phyloP scores from a whole-genome alignment of 108 stramenopile species.

The Cylindrotheca closterium region DNA sequence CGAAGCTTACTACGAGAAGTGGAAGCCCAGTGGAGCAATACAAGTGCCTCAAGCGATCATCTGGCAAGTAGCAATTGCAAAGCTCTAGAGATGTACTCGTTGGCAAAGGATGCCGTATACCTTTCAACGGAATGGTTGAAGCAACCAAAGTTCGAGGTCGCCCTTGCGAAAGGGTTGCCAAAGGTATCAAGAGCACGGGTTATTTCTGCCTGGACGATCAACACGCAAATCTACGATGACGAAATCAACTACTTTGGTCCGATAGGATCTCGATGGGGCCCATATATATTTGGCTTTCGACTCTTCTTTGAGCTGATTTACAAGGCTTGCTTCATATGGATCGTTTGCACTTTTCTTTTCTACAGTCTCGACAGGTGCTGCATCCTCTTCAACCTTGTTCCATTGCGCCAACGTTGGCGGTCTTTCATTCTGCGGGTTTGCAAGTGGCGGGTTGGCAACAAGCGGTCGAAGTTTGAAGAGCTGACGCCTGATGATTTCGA shows the following conservation, averaged over 20 bases:
- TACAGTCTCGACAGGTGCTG: not conserved
- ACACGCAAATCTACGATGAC: constrained; percentile 46
- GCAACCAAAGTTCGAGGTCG: constrained; percentile 11
- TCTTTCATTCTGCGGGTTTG: not conserved
- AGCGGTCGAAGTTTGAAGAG: not conserved
- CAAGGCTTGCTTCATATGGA: constrained; percentile 7
- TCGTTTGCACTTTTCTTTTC: not conserved
- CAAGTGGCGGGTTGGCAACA: not conserved
- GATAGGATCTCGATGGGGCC: constrained; percentile 10
- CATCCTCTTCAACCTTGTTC: not conserved
- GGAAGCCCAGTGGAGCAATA: constrained; percentile 26
- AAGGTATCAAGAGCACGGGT: constrained; percentile 4
- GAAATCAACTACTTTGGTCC: constrained; percentile 42
- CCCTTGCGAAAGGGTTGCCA: constrained; percentile 15
- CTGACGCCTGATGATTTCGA: no score
- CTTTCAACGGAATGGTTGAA: constrained; percentile 25
- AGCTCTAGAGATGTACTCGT: constrained; percentile 30
- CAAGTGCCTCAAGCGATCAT: constrained; percentile 4
- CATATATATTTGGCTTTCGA: constrained; percentile 9
- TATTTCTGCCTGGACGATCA: constrained; percentile 53
- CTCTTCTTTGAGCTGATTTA: constrained; percentile 10
- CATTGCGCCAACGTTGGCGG: not conserved
- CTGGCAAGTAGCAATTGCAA: constrained; percentile 24
- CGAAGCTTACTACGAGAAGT: constrained; percentile 28
- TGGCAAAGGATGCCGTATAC: constrained; percentile 32